Conservation (phyloP, 179 eudicot genomes). For the Camellia oleifera region DNA sequence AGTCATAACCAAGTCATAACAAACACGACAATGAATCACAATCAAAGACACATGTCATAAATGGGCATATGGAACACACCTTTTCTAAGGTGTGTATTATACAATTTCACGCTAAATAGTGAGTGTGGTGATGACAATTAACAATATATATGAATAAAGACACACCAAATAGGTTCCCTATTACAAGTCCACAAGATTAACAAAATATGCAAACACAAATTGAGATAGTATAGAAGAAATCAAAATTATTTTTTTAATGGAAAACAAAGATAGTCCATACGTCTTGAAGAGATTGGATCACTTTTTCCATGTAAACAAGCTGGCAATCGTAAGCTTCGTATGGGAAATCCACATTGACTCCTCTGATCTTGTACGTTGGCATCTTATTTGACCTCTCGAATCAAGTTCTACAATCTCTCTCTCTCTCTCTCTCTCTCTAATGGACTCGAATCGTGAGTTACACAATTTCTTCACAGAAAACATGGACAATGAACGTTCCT, state of each 20-base stretch:
- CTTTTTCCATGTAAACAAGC: conserved; percentile 92
- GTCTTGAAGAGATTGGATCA: conserved; percentile 84
- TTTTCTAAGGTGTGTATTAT: too few species aligned
- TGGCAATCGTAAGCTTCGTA: conserved; percentile 91
- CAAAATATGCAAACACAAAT: neutral
- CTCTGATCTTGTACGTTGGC: conserved; percentile 85
- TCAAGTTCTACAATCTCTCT: too few species aligned
- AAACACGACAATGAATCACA: too few species aligned
- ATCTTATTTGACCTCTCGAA: conserved; percentile 23
- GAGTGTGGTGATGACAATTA: too few species aligned
- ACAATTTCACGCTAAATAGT: too few species aligned
- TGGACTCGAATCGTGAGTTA: too few species aligned
- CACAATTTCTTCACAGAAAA: too few species aligned
- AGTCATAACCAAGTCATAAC: too few species aligned
- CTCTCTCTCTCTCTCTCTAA: neutral
- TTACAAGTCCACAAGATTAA: neutral
- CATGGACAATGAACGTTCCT: too few species aligned
- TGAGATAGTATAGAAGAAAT: neutral
- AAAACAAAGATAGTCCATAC: conserved; percentile 28
- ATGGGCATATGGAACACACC: neutral
- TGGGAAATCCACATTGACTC: conserved; percentile 82
- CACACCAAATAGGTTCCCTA: too few species aligned
- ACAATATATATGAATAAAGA: neutral
- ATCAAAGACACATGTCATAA: too few species aligned
- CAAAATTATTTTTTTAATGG: neutral